Base-by-base conservation (phyloP, 352 stramenopile species). In the Saprolegnia diclina region DNA sequence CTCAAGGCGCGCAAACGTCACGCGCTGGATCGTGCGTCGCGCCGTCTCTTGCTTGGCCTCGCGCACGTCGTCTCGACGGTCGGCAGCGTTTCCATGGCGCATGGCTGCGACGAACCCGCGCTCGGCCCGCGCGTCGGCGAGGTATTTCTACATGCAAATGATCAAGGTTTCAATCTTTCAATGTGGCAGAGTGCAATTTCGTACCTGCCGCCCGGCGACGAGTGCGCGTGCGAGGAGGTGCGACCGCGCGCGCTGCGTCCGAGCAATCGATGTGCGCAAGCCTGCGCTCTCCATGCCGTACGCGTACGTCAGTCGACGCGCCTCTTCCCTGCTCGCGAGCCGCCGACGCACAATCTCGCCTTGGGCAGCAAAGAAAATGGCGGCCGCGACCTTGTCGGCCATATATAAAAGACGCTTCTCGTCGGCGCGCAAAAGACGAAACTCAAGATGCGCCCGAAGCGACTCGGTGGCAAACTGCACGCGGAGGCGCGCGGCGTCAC, bases 61-160 rank as follows among this genome's bases (percentile, higher is more conserved):
- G 16, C 52, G 57, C 10, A 55, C 10, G 4, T 66, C 40, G 18
- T 24, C 13, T 6, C 57, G 40, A 16, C 57, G 40, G 14, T 40
- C 40, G n/a, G 32, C 57, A 0, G 57, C 57, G 22, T 19, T 11
- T 21, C 40, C 38, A 7, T 37, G 44, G 19, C 50, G 48, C 37
- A 40, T 21, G 13, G 32, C 42, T 9, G 29, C 9, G 18, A 16
- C 16, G 4, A 22, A 13, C 16, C 50, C 57, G 5, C 29, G 48
- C 26, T 55, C 40, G 11, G 57, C 35, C 18, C 52, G 40, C 9
- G 21, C 42, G 2, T 54, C 14, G 14, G 18, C 13, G 19, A 66
- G 52, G 57, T 40, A 66, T 37, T 66, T 66, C 57, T 66, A 66
- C 56, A 52, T n/a, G n/a, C 40, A 24, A 13, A 64, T 48, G 52